Evolutionary conservation across 768 basidiomycete species (phyloP).

Genomic region (Leucogyrophana mollusca): DNA sequence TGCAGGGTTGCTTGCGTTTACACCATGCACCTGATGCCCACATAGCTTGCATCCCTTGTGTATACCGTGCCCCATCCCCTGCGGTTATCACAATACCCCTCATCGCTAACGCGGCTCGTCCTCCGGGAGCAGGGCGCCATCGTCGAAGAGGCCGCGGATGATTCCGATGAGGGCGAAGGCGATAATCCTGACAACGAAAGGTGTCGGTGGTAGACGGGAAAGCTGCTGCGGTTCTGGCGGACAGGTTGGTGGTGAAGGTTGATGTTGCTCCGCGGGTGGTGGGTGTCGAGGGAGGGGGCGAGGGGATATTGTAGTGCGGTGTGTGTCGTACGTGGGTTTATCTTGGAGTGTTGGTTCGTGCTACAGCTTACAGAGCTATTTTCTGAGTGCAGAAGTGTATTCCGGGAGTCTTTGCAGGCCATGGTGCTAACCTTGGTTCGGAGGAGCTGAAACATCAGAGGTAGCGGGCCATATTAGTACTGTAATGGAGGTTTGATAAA

Average conservation of each 20-base stretch:
- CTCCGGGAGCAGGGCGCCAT: slow-evolving; percentile 65
- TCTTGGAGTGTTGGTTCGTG: no score
- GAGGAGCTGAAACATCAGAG: no score
- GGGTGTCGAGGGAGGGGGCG: slow-evolving; percentile 13
- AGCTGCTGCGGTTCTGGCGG: slow-evolving; percentile 36
- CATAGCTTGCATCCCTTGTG: neutral
- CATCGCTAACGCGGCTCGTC: slow-evolving; percentile 30
- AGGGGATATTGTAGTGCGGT: neutral
- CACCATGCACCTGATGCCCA: neutral
- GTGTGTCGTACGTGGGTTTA: no score
- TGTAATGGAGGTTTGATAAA: no score
- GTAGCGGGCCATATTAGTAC: no score
- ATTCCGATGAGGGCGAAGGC: slow-evolving; percentile 34
- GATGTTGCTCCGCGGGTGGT: slow-evolving; percentile 10
- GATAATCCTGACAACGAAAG: slow-evolving; percentile 29
- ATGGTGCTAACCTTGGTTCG: no score
- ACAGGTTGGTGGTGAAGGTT: slow-evolving; percentile 32
- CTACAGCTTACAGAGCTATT: no score
- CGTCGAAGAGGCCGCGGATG: slow-evolving; percentile 59
- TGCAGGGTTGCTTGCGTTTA: no score
- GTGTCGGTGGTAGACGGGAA: slow-evolving; percentile 8
- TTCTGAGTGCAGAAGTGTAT: no score
- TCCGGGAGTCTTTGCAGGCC: no score
- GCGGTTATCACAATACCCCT: neutral
- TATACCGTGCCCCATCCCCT: no score